Conservation (phyloP, 2,329 filamentous ascomycete genomes). For the Sporothrix dimorphospora region DNA sequence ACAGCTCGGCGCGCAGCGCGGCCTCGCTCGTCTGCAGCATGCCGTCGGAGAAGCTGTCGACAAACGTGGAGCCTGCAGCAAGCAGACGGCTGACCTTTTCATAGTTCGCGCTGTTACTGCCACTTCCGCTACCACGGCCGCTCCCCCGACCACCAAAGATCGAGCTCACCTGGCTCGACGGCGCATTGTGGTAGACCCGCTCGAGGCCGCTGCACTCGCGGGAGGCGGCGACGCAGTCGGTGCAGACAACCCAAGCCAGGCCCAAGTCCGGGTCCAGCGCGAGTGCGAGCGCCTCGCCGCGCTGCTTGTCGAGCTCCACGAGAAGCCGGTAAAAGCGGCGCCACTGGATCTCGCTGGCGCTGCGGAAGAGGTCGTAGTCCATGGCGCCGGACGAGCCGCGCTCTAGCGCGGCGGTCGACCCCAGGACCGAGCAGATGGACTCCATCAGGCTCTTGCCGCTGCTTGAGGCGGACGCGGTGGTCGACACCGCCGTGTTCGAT, state of each 20-base stretch:
- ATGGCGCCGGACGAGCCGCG: slow-evolving; percentile 65
- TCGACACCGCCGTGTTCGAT: background rate
- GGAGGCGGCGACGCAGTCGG: slow-evolving; percentile 78
- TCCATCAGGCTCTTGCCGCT: slow-evolving; percentile 68
- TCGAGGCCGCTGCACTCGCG: slow-evolving; percentile 80
- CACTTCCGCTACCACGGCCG: background rate
- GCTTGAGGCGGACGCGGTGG: slow-evolving; percentile 40
- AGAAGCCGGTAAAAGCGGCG: slow-evolving; percentile 84
- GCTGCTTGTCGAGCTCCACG: slow-evolving; percentile 81
- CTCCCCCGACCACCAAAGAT: background rate
- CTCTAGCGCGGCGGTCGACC: slow-evolving; percentile 67
- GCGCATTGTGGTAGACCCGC: slow-evolving; percentile 69
- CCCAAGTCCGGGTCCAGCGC: slow-evolving; percentile 71
- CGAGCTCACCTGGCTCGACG: slow-evolving; percentile 41
- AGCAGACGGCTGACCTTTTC: slow-evolving; percentile 65
- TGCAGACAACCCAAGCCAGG: slow-evolving; percentile 81
- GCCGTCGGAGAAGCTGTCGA: slow-evolving; percentile 69
- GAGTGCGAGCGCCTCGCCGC: slow-evolving; percentile 79
- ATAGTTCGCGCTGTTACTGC: slow-evolving; percentile 42
- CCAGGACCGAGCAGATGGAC: slow-evolving; percentile 72
- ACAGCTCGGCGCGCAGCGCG: slow-evolving; percentile 72
- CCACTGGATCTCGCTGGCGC: slow-evolving; percentile 82
- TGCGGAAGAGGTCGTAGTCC: slow-evolving; percentile 75
- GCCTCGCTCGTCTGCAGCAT: slow-evolving; percentile 69
- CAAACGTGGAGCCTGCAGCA: slow-evolving; percentile 69